Percentiles rank a stretch among this genome's conserved stretches.
Evolutionary conservation across 2,329 filamentous ascomycete genomes (phyloP).

Genomic region (Amylocarpus encephaloides): DNA sequence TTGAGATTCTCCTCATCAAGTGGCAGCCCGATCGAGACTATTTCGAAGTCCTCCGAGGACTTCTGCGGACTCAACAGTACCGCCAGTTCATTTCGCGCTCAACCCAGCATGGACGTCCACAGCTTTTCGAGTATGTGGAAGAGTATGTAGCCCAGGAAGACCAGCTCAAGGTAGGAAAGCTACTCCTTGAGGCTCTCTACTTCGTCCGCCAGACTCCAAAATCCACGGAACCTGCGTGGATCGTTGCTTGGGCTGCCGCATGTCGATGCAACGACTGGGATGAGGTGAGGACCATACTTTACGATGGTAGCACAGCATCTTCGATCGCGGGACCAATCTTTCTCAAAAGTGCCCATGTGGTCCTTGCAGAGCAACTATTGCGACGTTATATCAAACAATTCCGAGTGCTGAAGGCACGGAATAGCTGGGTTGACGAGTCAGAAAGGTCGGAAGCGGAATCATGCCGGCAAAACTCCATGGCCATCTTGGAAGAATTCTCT

Average conservation of each 20-base stretch:
- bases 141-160: conserved; percentile 16
- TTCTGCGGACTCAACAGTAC: conserved; percentile 13
- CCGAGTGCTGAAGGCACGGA: conserved; percentile 2
- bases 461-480: conserved; percentile 10
- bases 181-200: conserved; percentile 15
- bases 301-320: conserved; percentile 6
- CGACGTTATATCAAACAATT: conserved; percentile 3
- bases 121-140: conserved; percentile 19
- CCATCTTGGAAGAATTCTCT: conserved; percentile 18
- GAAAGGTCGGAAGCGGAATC: not conserved
- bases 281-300: conserved; percentile 12
- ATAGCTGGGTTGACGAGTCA: not conserved
- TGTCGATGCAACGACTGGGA: conserved; percentile 15
- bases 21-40: conserved; percentile 18
- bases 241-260: conserved; percentile 10
- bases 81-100: conserved; percentile 8
- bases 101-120: conserved; percentile 6
- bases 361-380: conserved; percentile 18
- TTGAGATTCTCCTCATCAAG: conserved; percentile 14
- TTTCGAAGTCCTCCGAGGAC: conserved; percentile 2
- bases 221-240: conserved; percentile 8
- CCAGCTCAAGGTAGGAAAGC: conserved; percentile 15
- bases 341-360: conserved; percentile 14
- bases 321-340: conserved; percentile 13
- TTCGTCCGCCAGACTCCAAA: not conserved